Evolutionary conservation across 768 basidiomycete species (phyloP), one percentile per base, ranked within the genome.

Genomic region (Calocybe indica): DNA sequence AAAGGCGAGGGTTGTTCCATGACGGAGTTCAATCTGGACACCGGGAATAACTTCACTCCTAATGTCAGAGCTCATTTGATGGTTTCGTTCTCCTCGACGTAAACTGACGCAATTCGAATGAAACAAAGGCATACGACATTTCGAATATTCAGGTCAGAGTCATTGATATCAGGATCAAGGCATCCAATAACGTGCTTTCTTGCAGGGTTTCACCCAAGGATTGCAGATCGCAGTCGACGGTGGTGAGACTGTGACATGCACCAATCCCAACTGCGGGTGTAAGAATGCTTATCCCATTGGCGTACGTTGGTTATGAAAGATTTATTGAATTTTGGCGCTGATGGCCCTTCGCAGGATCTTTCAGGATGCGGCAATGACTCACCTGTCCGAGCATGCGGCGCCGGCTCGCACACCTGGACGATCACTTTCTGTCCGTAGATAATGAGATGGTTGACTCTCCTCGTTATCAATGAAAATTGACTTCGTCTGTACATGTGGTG

Each of bases 21-120:
- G 52, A 58, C 60, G 3, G 71, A 72, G 47, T 71, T 65, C 40
- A 72, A 72, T 40, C 61, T 72, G 14, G 70, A 70, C 56, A 64
- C 62, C 0, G 66, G 65, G 9, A 56, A 55, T 39, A 37, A 49
- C 9, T 62, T 51, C 31, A 63, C 61, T 1, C 54, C 63, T 10
- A 62, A 65, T 51, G 61, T 58, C 22, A 22, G 22, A 22, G 22
- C 22, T 22, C 45, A 33, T 48, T 43, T 14, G 30, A 7, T 28
- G 15, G 28, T 9, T 43, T 11, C 12, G 7, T 14, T 12, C 0
- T 22, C 1, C 10, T 47, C 37, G 30, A 29, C 12, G 30, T 14
- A 34, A 10, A 15, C 31, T 28, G 35, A 10, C 30, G 31, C 12
- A 30, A 42, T 43, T 29, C n/a, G 10, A 13, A 39, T 39, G 34